Evolutionary conservation across 345 rosid genomes (phyloP), one percentile per base, ranked within the genome.

Genomic region (Kernera saxatilis): DNA sequence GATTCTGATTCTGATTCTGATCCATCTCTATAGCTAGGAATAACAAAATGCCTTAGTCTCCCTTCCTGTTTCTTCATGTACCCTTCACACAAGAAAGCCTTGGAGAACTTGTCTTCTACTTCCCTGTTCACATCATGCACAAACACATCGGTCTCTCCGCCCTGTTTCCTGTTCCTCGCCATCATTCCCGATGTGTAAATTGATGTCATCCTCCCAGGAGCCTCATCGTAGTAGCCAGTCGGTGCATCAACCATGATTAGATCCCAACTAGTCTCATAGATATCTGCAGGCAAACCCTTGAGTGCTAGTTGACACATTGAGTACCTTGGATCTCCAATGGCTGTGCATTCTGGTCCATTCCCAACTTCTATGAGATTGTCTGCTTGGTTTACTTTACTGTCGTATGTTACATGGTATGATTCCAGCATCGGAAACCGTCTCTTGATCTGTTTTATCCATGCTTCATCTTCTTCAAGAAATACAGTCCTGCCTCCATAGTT

Each of bases 191-290:
- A 95, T 0, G 96, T 88, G 71, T 86, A 90, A 48, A 91, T 88
- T 0, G 98, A 88, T 1, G 80, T 85, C 99, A 89, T 94, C 73
- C 99, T 84, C 67, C 96, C 95, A 0, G 98, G 99, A 3, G 95
- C 92, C 44, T 89, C 95, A 4, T 84, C 85, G 17, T 83, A 81
- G 77, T 85, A 91, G 2, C 95, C 97, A 0, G 92, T 86, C 0
- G 95, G 95, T 1, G 99, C 99, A 23, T 91, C 96, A 0, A 94
- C 96, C 96, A 89, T 91, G 12, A 94, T 91, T 43, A 91, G 64
- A 68, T 94, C 93, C 96, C 98, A 94, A 7, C 73, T 72, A 2
- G 69, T 81, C 15, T 87, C 89, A 41, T 89, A 91, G 18, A 94
- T 85, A n/a, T 86, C 89, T n/a, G 55, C 65, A 1, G 97, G 97